phyloP scores from a whole-genome alignment of 1,139 yeast genomes.

The Ashbya aceris region DNA sequence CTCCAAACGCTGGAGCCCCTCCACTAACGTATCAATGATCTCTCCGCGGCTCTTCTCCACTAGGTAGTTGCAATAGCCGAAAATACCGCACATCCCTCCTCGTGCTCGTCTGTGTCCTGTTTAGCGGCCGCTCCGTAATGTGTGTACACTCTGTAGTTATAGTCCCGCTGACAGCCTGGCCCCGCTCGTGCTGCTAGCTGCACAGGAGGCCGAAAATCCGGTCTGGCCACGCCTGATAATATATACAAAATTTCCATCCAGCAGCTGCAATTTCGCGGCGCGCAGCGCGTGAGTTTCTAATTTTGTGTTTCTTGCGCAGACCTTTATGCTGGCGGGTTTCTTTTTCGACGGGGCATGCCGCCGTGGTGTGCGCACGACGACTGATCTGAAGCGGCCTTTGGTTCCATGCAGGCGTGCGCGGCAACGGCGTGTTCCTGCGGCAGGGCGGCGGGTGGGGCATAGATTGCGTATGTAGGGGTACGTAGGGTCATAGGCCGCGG shows the following conservation, averaged over 20 bases:
- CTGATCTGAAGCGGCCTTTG: too few relatives aligned
- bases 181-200: too few relatives aligned
- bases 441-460: too few relatives aligned
- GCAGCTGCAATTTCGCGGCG: not conserved
- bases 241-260: not conserved
- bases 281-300: constrained; percentile 1
- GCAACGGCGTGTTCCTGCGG: too few relatives aligned
- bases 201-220: too few relatives aligned
- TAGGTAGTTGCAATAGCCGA: constrained; percentile 93
- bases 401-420: too few relatives aligned
- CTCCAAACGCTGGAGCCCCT: constrained; percentile 88
- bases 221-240: not conserved
- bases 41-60: constrained; percentile 90
- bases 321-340: constrained; percentile 1
- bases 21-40: constrained; percentile 77
- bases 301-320: constrained; percentile 3
- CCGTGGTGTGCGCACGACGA: too few relatives aligned
- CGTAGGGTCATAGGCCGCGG: constrained; percentile 32
- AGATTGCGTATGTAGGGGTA: not conserved
- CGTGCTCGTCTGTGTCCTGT: too few relatives aligned
- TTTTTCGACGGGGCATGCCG: not conserved
- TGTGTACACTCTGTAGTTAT: too few relatives aligned
- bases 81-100: constrained; percentile 67
- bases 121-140: too few relatives aligned
- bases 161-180: too few relatives aligned